These are phyloP conservation scores for Zygnema circumcarinatum DNA, from an alignment of 139 green algal genomes.

Conservation along the genomic window DNA sequence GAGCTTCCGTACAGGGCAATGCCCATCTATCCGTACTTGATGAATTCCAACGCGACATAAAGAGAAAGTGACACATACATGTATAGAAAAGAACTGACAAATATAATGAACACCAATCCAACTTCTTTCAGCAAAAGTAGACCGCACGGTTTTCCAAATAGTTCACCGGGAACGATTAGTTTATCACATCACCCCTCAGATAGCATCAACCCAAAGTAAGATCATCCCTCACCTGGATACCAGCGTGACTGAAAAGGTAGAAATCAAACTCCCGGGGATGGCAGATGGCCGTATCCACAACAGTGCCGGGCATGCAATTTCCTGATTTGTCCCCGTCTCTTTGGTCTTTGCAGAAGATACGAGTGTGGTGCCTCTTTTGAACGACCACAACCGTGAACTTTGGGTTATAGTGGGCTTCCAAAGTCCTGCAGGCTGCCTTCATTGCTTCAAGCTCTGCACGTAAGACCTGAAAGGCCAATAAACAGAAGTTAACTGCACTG, in stretches of 20 bases:
- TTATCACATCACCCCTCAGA: too few species aligned
- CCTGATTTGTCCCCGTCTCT: constrained; percentile 26
- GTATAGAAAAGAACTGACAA: too few species aligned
- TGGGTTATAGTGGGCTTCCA: constrained; percentile 66
- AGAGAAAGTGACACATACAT: too few species aligned
- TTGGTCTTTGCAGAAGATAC: constrained; percentile 62
- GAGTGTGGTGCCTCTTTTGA: constrained; percentile 83
- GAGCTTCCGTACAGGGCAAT: too few species aligned
- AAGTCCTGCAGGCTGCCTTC: constrained; percentile 28
- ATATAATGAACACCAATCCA: too few species aligned
- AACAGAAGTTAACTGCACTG: too few species aligned
- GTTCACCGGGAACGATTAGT: too few species aligned
- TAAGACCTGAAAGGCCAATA: constrained; percentile 2
- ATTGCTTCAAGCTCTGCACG: constrained; percentile 9
- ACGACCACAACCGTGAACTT: constrained; percentile 85
- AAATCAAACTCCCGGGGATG: constrained; percentile 79
- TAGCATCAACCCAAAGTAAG: too few species aligned
- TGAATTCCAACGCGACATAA: too few species aligned
- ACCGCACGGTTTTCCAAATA: too few species aligned
- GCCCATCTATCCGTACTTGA: too few species aligned
- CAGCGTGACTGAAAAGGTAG: constrained; percentile 84
- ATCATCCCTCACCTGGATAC: constrained; percentile 73
- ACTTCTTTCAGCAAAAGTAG: too few species aligned
- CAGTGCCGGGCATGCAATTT: constrained; percentile 48
- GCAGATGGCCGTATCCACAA: constrained; percentile 57